Evolutionary conservation across 2,329 filamentous ascomycete species (phyloP).

Genomic region (Claviceps sp.): DNA sequence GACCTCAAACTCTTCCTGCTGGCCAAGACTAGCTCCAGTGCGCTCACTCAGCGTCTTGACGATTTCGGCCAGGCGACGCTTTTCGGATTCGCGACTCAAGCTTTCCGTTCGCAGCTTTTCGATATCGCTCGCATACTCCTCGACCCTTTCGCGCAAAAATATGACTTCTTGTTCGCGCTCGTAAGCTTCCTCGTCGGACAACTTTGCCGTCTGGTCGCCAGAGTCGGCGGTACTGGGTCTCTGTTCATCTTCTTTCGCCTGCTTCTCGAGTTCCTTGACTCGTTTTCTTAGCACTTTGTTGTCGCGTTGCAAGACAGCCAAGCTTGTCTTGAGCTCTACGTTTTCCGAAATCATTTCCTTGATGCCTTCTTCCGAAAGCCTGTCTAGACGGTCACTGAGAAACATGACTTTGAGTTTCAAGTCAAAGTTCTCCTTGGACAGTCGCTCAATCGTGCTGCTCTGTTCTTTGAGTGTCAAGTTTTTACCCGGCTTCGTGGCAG

Average conservation of each 20-base stretch:
- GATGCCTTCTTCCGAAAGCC: conserved; percentile 87
- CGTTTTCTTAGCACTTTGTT: conserved; percentile 71
- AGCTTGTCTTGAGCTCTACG: conserved; percentile 82
- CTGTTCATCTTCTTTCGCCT: conserved; percentile 52
- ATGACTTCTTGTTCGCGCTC: conserved; percentile 76
- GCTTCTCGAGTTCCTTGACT: conserved; percentile 77
- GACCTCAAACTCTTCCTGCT: conserved; percentile 61
- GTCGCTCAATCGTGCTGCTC: conserved; percentile 87
- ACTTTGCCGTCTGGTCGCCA: conserved; percentile 42
- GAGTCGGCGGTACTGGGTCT: conserved; percentile 50
- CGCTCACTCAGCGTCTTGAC: conserved; percentile 43
- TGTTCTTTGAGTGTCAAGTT: conserved; percentile 91
- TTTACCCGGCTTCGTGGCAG: conserved; percentile 43
- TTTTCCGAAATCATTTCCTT: conserved; percentile 98
- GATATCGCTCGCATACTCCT: conserved; percentile 72
- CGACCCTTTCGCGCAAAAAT: conserved; percentile 72
- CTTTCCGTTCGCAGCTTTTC: conserved; percentile 70
- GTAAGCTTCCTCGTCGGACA: conserved; percentile 45
- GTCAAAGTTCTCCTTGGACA: conserved; percentile 97
- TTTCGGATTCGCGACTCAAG: conserved; percentile 69
- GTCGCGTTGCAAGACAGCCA: conserved; percentile 81
- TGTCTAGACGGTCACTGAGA: conserved; percentile 82
- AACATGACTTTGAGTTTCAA: conserved; percentile 97
- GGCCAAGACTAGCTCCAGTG: conserved; percentile 34
- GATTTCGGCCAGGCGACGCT: conserved; percentile 72